Base-by-base conservation (phyloP, 2,329 filamentous ascomycete species). In the Periconia digitata region DNA sequence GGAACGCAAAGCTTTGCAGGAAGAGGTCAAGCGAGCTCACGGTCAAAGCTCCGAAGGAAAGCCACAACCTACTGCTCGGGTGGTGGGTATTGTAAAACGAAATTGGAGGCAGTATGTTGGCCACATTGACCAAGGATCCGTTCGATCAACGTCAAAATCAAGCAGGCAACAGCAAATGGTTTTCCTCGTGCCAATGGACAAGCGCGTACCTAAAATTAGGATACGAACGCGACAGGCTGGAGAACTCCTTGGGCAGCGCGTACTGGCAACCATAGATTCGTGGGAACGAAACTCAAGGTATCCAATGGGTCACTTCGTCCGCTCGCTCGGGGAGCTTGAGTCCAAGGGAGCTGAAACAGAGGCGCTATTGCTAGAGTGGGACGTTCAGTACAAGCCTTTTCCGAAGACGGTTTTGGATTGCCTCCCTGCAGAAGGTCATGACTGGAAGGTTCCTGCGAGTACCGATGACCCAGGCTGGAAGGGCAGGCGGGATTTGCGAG, bases 91-190 rank as follows among this genome's bases (percentile, higher is more conserved):
- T 20, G 84, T 96, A 67, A 96, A 95, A 74, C 85, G 94, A 44
- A 97, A 97, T 71, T 99, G 94, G 94, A 83, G 94, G 51, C 95
- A 97, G 72, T 97, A 96, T 61, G 94, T 99, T 53, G 94, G 94
- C 2, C 92, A 96, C 66, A 87, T 99, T 47, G 94, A 99, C 67
- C 85, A 87, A 43, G 89, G 88, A 10, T 95, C 92, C 2, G 86
- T 91, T 41, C 86, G 86, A 62, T 83, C 85, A 44, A 82, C 85
- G 3, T 82, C 83, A 2, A 86, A 85, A 51, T 86, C 91, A 59
- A 90, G 90, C 23, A 83, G 91, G 49, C 88, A 88, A 62, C 90
- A 95, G 67, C 91, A 96, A 67, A 95, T 84, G 15, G 91, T 99
- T 13, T 99, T 99, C 72, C 80, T 99, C 16, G 85, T 97, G 41